These are phyloP conservation scores for Danielia oregonensis DNA, from an alignment of 805 yeast genomes.

Conservation along the genomic window DNA sequence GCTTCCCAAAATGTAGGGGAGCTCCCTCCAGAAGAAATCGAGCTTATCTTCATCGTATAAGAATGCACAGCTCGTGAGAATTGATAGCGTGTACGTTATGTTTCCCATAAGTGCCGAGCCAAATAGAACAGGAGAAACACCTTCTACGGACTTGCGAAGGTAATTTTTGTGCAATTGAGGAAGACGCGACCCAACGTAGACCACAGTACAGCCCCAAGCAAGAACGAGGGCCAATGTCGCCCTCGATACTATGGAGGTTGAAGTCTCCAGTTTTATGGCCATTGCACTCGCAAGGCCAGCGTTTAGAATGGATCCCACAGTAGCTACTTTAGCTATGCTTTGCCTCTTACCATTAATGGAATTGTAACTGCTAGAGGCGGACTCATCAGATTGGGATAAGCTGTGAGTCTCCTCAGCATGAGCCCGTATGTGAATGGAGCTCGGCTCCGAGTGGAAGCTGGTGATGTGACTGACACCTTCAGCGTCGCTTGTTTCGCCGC, in stretches of 20 bases:
- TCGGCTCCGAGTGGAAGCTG: constrained; percentile 4
- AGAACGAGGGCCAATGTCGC: constrained; percentile 22
- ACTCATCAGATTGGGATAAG: background rate
- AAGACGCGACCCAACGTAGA: constrained; percentile 73
- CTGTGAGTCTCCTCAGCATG: background rate
- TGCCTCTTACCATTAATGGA: constrained; percentile 7
- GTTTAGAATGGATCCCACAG: constrained; percentile 12
- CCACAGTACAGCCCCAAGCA: constrained; percentile 77
- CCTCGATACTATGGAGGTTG: background rate
- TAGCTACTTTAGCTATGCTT: constrained; percentile 5
- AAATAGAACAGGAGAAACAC: constrained; percentile 77
- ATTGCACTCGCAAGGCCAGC: constrained; percentile 13
- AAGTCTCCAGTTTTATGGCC: constrained; percentile 1
- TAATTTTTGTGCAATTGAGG: constrained; percentile 84
- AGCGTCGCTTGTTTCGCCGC: constrained; percentile 1
- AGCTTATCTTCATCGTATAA: constrained; percentile 26
- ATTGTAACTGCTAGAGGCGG: constrained; percentile 13
- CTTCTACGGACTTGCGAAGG: constrained; percentile 76
- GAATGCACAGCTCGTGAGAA: constrained; percentile 60
- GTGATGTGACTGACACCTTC: constrained; percentile 2
- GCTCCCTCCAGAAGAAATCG: constrained; percentile 58
- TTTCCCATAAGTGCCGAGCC: constrained; percentile 78
- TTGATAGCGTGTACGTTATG: constrained; percentile 69
- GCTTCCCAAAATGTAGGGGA: constrained; percentile 82
- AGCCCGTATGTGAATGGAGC: constrained; percentile 12